Evolutionary conservation across 306 rosid species (phyloP).

Genomic region (Quercus robur): DNA sequence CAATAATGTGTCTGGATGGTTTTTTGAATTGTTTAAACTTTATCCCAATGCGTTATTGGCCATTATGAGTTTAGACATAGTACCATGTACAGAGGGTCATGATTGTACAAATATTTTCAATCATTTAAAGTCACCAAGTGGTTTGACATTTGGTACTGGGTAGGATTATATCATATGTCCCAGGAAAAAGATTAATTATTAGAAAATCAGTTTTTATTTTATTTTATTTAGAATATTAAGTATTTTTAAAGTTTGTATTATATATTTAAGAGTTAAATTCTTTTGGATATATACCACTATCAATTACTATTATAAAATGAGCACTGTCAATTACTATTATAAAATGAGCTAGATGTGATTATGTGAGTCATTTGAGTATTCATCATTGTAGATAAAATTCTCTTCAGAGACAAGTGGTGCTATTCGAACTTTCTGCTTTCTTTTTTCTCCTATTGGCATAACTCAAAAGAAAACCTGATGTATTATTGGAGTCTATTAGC

Average conservation of each 20-base stretch:
- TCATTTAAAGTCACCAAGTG: neutral
- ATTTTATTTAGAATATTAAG: too few species aligned
- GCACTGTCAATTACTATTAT: neutral
- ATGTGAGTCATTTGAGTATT: too few species aligned
- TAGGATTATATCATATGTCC: too few species aligned
- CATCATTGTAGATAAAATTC: neutral
- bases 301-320: neutral
- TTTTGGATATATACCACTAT: accelerated
- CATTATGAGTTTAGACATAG: neutral
- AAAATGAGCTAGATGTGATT: neutral
- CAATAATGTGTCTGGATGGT: neutral
- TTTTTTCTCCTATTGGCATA: too few species aligned
- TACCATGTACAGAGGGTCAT: neutral
- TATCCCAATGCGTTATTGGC: neutral
- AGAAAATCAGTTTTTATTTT: neutral
- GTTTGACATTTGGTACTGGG: neutral
- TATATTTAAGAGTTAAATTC: too few species aligned
- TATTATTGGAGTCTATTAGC: neutral
- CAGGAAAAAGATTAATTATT: neutral
- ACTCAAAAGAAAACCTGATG: too few species aligned
- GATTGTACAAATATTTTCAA: neutral
- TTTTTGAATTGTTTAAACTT: too few species aligned
- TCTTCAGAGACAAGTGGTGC: neutral
- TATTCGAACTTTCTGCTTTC: too few species aligned
- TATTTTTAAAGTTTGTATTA: accelerated